Evolutionary conservation across 345 rosid species (phyloP).

Genomic region (Salix dunnii): DNA sequence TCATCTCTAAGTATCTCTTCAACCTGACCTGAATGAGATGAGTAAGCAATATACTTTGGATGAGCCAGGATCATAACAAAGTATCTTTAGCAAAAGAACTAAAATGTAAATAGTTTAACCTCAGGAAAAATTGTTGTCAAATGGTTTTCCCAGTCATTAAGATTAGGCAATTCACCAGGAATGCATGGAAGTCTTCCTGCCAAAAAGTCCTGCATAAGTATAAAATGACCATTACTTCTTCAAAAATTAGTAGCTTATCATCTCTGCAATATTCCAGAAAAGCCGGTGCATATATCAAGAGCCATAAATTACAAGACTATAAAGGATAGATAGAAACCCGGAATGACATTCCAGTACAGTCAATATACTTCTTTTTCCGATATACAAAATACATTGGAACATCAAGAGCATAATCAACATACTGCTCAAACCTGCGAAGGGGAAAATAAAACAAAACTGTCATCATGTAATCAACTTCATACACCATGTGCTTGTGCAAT

Average conservation of each 20-base stretch:
- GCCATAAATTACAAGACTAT: slow-evolving; percentile 31
- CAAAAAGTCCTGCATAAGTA: slow-evolving; percentile 76
- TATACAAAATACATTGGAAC: slow-evolving; percentile 99
- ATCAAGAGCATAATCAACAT: slow-evolving; percentile 98
- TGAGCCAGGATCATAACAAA: slow-evolving; percentile 5
- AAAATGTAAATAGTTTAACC: slow-evolving; percentile 40
- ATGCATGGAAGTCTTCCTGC: slow-evolving; percentile 89
- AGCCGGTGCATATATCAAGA: slow-evolving; percentile 1
- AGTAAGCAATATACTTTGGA: slow-evolving; percentile 12
- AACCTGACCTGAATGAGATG: slow-evolving; percentile 64
- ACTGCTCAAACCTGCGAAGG: slow-evolving; percentile 86
- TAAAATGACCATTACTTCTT: slow-evolving; percentile 9
- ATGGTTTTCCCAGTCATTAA: slow-evolving; percentile 97
- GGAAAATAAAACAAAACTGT: not conserved
- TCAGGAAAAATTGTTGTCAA: slow-evolving; percentile 96
- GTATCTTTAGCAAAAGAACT: slow-evolving; percentile 1
- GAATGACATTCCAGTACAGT: slow-evolving; percentile 94
- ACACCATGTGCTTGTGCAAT: not conserved
- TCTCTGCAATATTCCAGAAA: not conserved
- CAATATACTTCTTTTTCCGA: slow-evolving; percentile 73
- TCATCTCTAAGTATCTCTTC: slow-evolving; percentile 99
- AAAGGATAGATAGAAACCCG: slow-evolving; percentile 69
- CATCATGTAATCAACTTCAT: not conserved
- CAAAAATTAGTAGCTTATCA: not conserved
- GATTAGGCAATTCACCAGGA: slow-evolving; percentile 89